These are phyloP conservation scores for Amaranthus tricolor DNA, from an alignment of 179 eudicot genomes.

Conservation along the genomic window DNA sequence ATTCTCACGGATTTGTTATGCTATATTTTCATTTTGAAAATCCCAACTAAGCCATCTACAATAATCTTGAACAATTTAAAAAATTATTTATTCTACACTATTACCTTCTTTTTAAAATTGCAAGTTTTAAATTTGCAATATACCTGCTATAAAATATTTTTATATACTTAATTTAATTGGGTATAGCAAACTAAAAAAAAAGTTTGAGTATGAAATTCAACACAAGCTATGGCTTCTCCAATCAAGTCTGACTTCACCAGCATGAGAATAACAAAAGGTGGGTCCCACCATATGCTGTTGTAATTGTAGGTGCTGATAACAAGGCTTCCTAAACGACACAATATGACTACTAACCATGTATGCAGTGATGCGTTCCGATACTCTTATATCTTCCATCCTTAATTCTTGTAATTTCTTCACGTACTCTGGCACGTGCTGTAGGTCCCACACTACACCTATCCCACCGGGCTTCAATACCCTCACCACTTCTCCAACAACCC, in stretches of 20 bases:
- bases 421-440: conserved; percentile 77
- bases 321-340: conserved; percentile 77
- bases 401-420: conserved; percentile 61
- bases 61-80: too few relatives aligned
- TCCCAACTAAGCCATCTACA: too few relatives aligned
- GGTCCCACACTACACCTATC: conserved; percentile 89
- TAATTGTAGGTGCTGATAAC: conserved; percentile 26
- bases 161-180: too few relatives aligned
- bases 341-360: conserved; percentile 80
- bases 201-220: background rate
- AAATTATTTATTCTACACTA: too few relatives aligned
- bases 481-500: conserved; percentile 69
- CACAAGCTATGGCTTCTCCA: conserved; percentile 58
- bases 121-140: too few relatives aligned
- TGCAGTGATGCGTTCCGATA: conserved; percentile 84
- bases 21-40: too few relatives aligned
- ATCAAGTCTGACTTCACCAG: conserved; percentile 73
- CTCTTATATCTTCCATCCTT: conserved; percentile 76
- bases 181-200: too few relatives aligned
- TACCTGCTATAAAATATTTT: too few relatives aligned
- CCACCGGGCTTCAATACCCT: conserved; percentile 81
- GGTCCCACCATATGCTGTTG: conserved; percentile 23
- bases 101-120: too few relatives aligned
- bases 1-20: too few relatives aligned
- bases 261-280: conserved; percentile 14